A percentile compares a stretch with the other conserved stretches of the same genome.
Evolutionary conservation across 169 alveolate genomes (phyloP).

Genomic region (Besnoitia besnoiti): DNA sequence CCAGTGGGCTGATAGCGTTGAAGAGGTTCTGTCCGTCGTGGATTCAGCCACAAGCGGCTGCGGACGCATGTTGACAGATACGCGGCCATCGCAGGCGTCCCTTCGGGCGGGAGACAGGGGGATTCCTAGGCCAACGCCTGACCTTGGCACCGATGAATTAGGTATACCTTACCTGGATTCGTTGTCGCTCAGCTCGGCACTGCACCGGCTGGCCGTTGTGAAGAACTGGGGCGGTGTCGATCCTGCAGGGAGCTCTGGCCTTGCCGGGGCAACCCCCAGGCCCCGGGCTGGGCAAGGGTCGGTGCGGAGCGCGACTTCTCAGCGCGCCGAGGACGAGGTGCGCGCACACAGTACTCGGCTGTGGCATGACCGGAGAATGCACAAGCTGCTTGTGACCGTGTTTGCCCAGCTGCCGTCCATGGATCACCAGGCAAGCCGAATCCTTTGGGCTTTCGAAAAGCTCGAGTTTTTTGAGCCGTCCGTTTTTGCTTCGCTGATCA

Average conservation of each 20-base stretch:
- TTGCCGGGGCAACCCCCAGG: neutral
- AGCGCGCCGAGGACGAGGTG: neutral
- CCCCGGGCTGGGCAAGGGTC: neutral
- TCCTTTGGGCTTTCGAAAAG: conserved; percentile 2
- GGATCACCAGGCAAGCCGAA: neutral
- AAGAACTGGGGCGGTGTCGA: neutral
- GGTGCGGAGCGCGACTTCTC: neutral
- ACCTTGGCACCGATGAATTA: no score
- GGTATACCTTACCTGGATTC: neutral
- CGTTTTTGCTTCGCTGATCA: neutral
- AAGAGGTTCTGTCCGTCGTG: neutral
- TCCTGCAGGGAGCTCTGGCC: neutral
- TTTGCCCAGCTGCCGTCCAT: neutral
- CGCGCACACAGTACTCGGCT: neutral
- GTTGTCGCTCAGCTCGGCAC: neutral
- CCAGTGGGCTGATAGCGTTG: neutral
- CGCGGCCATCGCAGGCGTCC: no score
- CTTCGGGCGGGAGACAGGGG: no score
- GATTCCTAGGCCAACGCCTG: no score
- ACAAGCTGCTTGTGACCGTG: neutral
- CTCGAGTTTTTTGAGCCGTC: neutral
- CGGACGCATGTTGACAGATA: no score
- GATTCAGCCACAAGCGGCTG: neutral
- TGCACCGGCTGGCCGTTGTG: neutral
- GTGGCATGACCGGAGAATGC: neutral